A percentile compares a stretch with the other conserved stretches of the same genome.
These are phyloP conservation scores for Abelmoschus esculentus DNA, from an alignment of 345 rosid genomes.

Conservation along the genomic window DNA sequence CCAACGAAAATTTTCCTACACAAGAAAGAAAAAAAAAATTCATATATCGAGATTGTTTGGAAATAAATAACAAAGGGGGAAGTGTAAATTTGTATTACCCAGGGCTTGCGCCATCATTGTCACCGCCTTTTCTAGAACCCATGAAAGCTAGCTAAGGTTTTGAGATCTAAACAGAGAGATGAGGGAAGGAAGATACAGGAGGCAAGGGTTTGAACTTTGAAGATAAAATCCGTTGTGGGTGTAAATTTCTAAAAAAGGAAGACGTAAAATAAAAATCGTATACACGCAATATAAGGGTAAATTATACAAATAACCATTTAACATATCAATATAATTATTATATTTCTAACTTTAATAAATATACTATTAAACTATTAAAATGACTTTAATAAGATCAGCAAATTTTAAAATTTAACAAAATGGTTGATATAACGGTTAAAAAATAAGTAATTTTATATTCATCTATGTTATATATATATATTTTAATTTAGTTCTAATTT, in stretches of 20 bases:
- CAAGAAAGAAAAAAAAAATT: background rate
- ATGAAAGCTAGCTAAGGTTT: background rate
- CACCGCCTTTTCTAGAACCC: slow-evolving; percentile 6
- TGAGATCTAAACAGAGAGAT: background rate
- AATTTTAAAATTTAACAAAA: too few species aligned
- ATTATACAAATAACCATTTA: too few species aligned
- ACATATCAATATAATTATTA: too few species aligned
- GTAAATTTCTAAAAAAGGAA: background rate
- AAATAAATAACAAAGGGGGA: background rate
- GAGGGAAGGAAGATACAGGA: background rate
- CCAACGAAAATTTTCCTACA: slow-evolving; percentile 80
- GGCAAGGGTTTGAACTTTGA: background rate
- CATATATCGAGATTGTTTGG: background rate
- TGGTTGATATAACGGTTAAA: too few species aligned
- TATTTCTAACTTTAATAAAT: too few species aligned
- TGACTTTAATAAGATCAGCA: too few species aligned
- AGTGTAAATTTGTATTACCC: background rate
- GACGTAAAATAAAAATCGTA: too few species aligned
- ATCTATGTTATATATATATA: too few species aligned
- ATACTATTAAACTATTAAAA: too few species aligned
- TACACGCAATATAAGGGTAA: too few species aligned
- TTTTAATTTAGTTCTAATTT: too few species aligned
- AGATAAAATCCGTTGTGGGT: background rate
- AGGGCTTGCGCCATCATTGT: slow-evolving; percentile 14
- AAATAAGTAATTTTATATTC: too few species aligned